Evolutionary conservation across 169 alveolate species (phyloP).

Genomic region (Amoebophrya sp.): DNA sequence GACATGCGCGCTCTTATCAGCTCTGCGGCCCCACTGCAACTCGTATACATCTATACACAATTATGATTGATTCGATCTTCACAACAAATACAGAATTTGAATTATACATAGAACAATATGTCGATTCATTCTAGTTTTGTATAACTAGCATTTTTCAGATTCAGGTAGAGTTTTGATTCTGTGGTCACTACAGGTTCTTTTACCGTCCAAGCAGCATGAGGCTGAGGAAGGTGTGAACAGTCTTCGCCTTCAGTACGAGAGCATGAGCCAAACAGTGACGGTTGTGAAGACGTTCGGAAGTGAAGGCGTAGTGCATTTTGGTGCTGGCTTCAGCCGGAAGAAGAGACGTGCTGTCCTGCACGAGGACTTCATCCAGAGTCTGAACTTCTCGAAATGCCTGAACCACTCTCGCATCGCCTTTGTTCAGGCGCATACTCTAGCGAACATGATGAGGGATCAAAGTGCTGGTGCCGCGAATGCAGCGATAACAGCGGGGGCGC

Average conservation of each 20-base stretch:
- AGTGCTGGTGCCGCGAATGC: too few relatives aligned
- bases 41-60: too few relatives aligned
- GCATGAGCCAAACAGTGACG: neutral
- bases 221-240: neutral
- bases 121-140: too few relatives aligned
- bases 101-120: too few relatives aligned
- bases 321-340: neutral
- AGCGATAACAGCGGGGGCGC: too few relatives aligned
- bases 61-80: too few relatives aligned
- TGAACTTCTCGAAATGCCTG: neutral
- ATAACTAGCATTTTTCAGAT: too few relatives aligned
- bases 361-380: neutral
- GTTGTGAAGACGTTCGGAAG: neutral
- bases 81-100: too few relatives aligned
- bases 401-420: neutral
- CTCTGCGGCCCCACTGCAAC: constrained; percentile 5
- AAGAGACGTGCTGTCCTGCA: neutral
- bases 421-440: neutral
- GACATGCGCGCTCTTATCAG: constrained; percentile 20
- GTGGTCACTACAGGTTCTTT: too few relatives aligned
- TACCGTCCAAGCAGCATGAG: neutral
- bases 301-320: neutral
- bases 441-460: too few relatives aligned
- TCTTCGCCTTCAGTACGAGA: neutral
- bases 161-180: too few relatives aligned